phyloP scores from a whole-genome alignment of 2,329 filamentous ascomycete genomes.

The Chaetomiaceae sp. region DNA sequence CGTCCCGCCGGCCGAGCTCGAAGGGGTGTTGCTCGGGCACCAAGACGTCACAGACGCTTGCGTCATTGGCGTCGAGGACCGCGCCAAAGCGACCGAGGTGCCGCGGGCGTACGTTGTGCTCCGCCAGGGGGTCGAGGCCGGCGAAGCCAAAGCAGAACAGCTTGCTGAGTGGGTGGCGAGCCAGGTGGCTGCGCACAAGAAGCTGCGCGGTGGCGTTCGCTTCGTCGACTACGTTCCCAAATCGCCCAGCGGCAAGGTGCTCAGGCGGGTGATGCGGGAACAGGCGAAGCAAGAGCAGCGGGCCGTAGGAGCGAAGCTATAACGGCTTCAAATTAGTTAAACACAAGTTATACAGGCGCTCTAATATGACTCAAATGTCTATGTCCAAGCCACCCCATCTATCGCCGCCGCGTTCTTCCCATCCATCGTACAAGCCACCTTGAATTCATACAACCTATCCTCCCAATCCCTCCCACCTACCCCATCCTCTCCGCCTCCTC shows the following conservation, averaged over 20 bases:
- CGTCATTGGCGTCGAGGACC: slow-evolving; percentile 57
- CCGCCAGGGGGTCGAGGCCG: slow-evolving; percentile 32
- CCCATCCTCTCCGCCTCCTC: slow-evolving; percentile 82
- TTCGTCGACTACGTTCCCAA: slow-evolving; percentile 67
- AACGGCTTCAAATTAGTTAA: not conserved
- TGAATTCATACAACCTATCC: not conserved
- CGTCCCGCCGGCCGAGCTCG: slow-evolving; percentile 62
- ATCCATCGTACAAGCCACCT: not conserved
- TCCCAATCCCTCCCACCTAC: slow-evolving; percentile 23
- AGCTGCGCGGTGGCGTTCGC: slow-evolving; percentile 62
- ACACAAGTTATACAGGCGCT: not conserved
- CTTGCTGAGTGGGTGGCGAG: slow-evolving; percentile 33
- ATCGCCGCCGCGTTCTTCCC: not conserved
- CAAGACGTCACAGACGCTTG: slow-evolving; percentile 50
- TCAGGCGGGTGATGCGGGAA: slow-evolving; percentile 39
- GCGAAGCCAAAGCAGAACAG: slow-evolving; percentile 34
- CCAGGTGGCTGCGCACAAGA: slow-evolving; percentile 49
- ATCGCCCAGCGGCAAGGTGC: slow-evolving; percentile 51
- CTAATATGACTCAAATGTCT: not conserved
- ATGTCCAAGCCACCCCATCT: not conserved
- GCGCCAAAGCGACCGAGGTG: slow-evolving; percentile 58
- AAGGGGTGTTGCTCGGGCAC: slow-evolving; percentile 40
- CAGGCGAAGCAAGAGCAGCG: slow-evolving; percentile 34
- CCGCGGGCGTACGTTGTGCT: slow-evolving; percentile 60
- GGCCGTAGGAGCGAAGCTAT: slow-evolving; percentile 36